Conservation (phyloP, 2,329 filamentous ascomycete genomes). For the Alternaria hordeiaustralica region DNA sequence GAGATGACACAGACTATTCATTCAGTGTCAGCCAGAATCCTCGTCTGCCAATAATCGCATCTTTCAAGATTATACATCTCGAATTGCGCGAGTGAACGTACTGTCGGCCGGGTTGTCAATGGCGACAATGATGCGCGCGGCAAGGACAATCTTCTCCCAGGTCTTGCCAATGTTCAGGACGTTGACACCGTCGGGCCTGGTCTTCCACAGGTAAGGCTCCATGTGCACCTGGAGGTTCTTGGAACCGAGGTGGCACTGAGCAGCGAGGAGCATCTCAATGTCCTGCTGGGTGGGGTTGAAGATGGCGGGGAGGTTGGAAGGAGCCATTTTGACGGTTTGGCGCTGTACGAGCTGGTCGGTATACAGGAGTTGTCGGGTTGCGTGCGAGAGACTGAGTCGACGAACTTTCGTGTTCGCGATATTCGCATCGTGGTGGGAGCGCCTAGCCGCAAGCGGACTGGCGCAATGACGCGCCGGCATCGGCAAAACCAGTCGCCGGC, state of each 20-base stretch:
- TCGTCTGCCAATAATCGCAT: not conserved
- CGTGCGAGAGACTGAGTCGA: conserved; percentile 30
- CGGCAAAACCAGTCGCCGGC: conserved; percentile 14
- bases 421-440: conserved; percentile 16
- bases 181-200: conserved; percentile 96
- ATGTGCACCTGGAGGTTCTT: conserved; percentile 99
- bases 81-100: conserved; percentile 57
- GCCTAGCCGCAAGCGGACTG: conserved; percentile 14
- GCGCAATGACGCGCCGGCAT: conserved; percentile 7
- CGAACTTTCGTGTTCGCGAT: conserved; percentile 4
- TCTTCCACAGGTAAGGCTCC: conserved; percentile 99
- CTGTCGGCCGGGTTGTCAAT: conserved; percentile 98
- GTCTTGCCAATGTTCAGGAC: conserved; percentile 99
- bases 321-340: conserved; percentile 77
- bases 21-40: conserved; percentile 18
- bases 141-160: conserved; percentile 99
- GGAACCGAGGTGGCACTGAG: conserved; percentile 94
- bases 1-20: conserved; percentile 79
- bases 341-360: conserved; percentile 34
- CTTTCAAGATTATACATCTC: conserved; percentile 4
- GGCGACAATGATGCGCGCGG: conserved; percentile 97
- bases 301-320: conserved; percentile 88
- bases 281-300: conserved; percentile 98
- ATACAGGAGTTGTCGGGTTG: conserved; percentile 29
- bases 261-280: conserved; percentile 99